Evolutionary conservation across 1,139 yeast species (phyloP), one percentile per base, ranked within the genome.

Genomic region (Taphrina flavorubra): DNA sequence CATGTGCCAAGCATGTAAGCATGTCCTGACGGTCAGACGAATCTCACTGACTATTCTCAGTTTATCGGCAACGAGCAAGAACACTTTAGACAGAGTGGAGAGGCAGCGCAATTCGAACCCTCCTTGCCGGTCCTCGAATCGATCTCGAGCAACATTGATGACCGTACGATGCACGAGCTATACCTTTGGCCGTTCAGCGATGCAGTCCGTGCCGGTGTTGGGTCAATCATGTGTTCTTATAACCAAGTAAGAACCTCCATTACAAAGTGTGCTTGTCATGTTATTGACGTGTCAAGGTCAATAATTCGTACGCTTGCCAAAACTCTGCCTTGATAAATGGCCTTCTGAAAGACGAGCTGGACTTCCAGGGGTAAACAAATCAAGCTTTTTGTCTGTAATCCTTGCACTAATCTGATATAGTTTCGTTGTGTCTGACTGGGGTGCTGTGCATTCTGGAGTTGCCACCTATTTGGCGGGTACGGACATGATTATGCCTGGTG

Each of bases 111-210:
- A 0, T 76, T 18, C 42, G 46, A 47, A 40, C 57, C 68, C 34
- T 40, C 57, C 25, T 14, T 64, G 51, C 39, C 39, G n/a, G 53
- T 53, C 37, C 40, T 34, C 25, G 70, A 68, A 16, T 70, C 76
- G 1, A 67, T 76, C 18, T 72, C 75, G 51, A 77, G 86, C 20
- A 85, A 85, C 72, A 82, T 86, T 63, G 88, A 86, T 64, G 90
- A 86, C 75, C 77, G 87, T 51, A 84, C 86, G 0, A 81, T 87
- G 83, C 89, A 86, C 74, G 90, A 86, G 74, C 75, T 86, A 1
- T 86, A 83, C 74, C 77, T 85, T 67, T 85, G 89, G 88, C 90
- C 90, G 6, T 87, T 86, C 79, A 88, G 87, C 34, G 87, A 86
- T 74, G 83, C 84, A 59, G 80, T 86, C 47, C 81, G 83, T 70